Base-by-base conservation (phyloP, 2,329 filamentous ascomycete genomes). In the Stachybotrys elegans region DNA sequence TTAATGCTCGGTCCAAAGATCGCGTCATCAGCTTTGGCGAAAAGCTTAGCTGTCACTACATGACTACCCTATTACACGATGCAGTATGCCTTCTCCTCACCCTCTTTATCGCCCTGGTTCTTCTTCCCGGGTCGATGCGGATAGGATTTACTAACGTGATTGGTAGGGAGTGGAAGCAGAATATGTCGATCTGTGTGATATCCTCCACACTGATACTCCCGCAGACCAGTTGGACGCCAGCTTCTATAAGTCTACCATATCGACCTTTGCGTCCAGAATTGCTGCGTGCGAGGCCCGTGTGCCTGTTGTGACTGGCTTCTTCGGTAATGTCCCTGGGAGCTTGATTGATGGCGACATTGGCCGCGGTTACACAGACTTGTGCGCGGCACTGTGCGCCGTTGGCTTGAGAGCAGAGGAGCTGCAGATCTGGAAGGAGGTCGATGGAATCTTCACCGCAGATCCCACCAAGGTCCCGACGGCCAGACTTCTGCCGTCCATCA, bases 341-440 rank as follows among this genome's bases (percentile, higher is more conserved):
- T 76, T 98, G 45, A 81, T 98, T 55, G 87, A 92, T 55, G 81
- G 81, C 34, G 86, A 94, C 55, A 88, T 98, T 51, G 93, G 93
- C 17, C 85, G 93, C 55, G 93, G 93, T 22, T 98, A 98, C 67
- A 97, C 93, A 9, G 93, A 98, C 66, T 78, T 98, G 38, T 97
- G 93, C 63, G 92, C 93, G 12, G 91, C 93, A 6, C 74, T 98
- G 14, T 84, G 91, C 42, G 90, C 93, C 2, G 92, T 98, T 9
- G 92, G 90, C 4, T 72, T 94, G n/a, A 75, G 81, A 55, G 93
- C 93, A 1, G 73, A 84, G 43, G 93, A 98, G 65, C 76, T 98
- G 42, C 93, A 98, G 66, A 87, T 98, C 51, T 97, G 93, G 93
- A 98, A 98, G 71, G 93, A 98, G 63, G 93, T 98, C 6, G 93